Evolutionary conservation across 2,329 filamentous ascomycete species (phyloP), one percentile per base, ranked within the genome.

Genomic region (Penicillium crustosum): DNA sequence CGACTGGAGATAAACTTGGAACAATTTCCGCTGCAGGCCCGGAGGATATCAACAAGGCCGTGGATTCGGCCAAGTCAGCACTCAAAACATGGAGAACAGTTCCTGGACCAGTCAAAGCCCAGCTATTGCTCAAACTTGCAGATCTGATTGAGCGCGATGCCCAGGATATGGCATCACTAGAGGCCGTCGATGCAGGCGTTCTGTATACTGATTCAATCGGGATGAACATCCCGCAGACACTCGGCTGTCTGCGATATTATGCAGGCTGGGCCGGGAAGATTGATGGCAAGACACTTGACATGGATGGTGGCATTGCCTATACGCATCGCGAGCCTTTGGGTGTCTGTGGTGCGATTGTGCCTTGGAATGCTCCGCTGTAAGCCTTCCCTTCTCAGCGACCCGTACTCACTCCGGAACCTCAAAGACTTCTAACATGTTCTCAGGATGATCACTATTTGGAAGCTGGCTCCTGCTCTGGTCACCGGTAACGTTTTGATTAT

Each of bases 401-500:
- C 13, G n/a, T 35, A 17, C 10, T 15, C 7, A 12, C 19, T 23
- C 17, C 12, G 6, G 6, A 25, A 7, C 38, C 13, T 44, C 2
- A 10, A 7, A 5, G 21, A 17, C 10, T 2, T n/a, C 55, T 55
- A 29, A 55, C 31, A 7, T 9, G 4, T 15, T 23, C 21, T 19
- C n/a, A 69, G 67, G 19, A 69, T 70, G 67, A 69, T 70, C 19
- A 68, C 67, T 0, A 66, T 66, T 39, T 72, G 70, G 70, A 89
- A 89, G 69, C 83, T 83, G 3, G 81, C 83, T 47, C 84, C 86
- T 2, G 86, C 86, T 1, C 71, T 89, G 25, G 86, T 86, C 0
- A 84, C 85, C 2, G 87, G 87, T 1, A 89, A 87, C 69, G 83
- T 85, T 2, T 87, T 91, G 81, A 80, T 92, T 17, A 78, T 83